phyloP scores from a whole-genome alignment of 306 rosid species.

The Carpinus viminea region DNA sequence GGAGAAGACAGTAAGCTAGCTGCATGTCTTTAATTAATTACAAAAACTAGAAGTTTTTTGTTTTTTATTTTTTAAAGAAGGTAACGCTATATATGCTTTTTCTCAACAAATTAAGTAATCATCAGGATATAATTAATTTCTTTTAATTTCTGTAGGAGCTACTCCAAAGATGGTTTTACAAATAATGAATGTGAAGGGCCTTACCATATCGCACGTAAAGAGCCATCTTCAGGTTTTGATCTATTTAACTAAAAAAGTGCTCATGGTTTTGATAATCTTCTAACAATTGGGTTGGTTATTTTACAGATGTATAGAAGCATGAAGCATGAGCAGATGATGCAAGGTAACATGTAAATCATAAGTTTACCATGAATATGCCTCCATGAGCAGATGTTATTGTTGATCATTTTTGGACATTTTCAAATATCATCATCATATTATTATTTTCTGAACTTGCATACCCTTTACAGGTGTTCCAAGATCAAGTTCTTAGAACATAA shows the following conservation, averaged over 20 bases:
- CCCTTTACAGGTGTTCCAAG: not conserved
- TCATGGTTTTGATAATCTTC: not conserved
- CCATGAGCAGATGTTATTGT: not conserved
- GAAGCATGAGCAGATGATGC: constrained; percentile 59
- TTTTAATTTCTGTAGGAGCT: constrained; percentile 54
- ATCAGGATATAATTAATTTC: not conserved
- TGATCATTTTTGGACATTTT: not conserved
- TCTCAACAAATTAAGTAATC: not conserved
- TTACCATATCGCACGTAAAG: constrained; percentile 83
- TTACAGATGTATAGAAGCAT: constrained; percentile 89
- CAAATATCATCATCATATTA: not conserved
- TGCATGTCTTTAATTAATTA: not conserved
- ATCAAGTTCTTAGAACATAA: not conserved
- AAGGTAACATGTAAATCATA: constrained; percentile 47
- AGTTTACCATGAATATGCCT: constrained; percentile 8
- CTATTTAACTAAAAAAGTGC: not conserved
- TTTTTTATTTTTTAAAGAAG: too few relatives aligned
- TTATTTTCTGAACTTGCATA: not conserved
- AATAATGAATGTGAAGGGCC: constrained; percentile 75
- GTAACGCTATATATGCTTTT: not conserved
- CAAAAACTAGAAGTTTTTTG: not conserved
- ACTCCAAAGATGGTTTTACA: constrained; percentile 78
- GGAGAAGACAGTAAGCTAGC: constrained; percentile 69
- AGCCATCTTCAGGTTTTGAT: constrained; percentile 90
- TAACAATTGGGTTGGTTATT: constrained; percentile 33